These are phyloP conservation scores for Flammula alnicola DNA, from an alignment of 1,284 basidiomycete genomes.

Conservation along the genomic window DNA sequence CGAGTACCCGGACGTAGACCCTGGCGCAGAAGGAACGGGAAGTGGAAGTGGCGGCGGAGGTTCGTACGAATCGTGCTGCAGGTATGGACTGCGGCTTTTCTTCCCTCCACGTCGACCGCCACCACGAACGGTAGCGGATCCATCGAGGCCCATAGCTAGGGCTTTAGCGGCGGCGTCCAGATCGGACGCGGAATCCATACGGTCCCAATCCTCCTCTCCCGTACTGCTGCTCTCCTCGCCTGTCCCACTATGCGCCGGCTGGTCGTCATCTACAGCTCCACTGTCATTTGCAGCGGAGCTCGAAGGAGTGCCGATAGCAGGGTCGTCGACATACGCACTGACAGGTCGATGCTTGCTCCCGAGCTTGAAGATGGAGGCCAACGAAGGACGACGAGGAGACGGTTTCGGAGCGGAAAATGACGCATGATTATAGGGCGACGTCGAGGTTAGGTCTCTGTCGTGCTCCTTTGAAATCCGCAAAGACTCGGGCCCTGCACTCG, in stretches of 20 bases:
- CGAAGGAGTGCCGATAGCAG: not conserved
- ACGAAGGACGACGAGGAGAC: conserved; percentile 72
- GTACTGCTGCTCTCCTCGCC: conserved; percentile 32
- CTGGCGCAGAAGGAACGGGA: not conserved
- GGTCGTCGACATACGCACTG: not conserved
- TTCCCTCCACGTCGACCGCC: too few species aligned
- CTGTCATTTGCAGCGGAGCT: not conserved
- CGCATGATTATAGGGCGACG: conserved; percentile 34
- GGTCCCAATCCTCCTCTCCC: conserved; percentile 74
- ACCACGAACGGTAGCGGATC: conserved; percentile 54
- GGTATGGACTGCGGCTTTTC: too few species aligned
- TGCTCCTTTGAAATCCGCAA: conserved; percentile 36
- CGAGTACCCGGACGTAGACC: conserved; percentile 17
- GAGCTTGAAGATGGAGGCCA: conserved; percentile 77
- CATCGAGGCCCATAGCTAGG: conserved; percentile 41
- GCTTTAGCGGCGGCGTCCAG: conserved; percentile 49
- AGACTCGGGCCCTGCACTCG: conserved; percentile 57
- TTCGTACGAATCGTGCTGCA: conserved; percentile 34
- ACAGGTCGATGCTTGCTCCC: conserved; percentile 44
- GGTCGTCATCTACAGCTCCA: not conserved
- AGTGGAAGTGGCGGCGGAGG: conserved; percentile 24
- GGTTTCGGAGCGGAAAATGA: conserved; percentile 46
- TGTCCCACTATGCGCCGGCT: not conserved
- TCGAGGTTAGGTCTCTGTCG: conserved; percentile 27
- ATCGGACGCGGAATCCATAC: conserved; percentile 67